Evolutionary conservation across 225 moss, liverwort and hornwort species (phyloP), one percentile per base, ranked within the genome.

Genomic region (Pseudisothecium myosuroides): DNA sequence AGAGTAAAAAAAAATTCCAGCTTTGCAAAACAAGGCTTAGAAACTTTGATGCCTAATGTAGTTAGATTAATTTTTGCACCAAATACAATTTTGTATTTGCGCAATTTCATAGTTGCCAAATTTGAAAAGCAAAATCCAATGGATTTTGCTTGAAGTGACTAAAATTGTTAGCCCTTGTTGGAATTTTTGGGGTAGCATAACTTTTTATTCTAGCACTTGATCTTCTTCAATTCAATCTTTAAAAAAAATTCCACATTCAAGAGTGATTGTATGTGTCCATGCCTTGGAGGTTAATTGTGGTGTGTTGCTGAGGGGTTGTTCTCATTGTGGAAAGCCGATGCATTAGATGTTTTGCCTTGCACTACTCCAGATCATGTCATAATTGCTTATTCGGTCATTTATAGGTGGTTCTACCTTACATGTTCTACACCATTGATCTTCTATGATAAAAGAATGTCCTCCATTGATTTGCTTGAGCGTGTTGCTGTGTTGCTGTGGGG

Each of bases 1-100:
- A 52, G 21, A 22, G 5, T 5, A 5, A 2, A 23, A 52, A 5
- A 2, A 2, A 22, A 8, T 12, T 34, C 8, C 0, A 7, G 12
- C 9, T 23, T 76, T 34, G 4, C 1, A 5, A 1, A 32, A 7
- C 0, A 50, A 76, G 49, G 21, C 13, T 11, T 19, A 1, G 4
- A 49, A 49, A 49, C 12, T 50, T 34, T 34, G 50, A 17, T 21
- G 34, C 21, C 5, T 21, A 20, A 34, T 19, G 12, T 76, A 21
- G 19, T 32, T 21, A 21, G 32, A 19, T n/a, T n/a, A n/a, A n/a
- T 50, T 32, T 12, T 49, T 50, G 6, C 11, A 50, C 19, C 20
- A 32, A 47, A 50, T 50, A 34, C 1, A 21, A 0, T 9, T 76
- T 54, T 36, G 36, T 52, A 34, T 21, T 23, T 76, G 50, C 0